phyloP scores from a whole-genome alignment of 768 basidiomycete genomes.

The Lactarius tabidus region DNA sequence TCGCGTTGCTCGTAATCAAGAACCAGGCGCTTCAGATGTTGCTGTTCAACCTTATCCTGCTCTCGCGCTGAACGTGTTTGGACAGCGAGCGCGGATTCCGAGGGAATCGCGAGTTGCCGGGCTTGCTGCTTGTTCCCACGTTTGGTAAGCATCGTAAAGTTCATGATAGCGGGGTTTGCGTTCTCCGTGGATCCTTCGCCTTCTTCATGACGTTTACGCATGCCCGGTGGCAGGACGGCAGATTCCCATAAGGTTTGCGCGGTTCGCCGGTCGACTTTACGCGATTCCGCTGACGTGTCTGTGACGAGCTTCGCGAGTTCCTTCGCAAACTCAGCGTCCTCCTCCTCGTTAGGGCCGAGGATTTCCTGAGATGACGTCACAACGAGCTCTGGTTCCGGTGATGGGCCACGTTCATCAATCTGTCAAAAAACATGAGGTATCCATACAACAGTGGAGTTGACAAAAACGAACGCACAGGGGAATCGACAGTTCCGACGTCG shows the following conservation, averaged over 20 bases:
- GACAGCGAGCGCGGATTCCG: constrained; percentile 81
- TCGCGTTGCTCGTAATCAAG: constrained; percentile 88
- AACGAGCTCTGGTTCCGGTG: constrained; percentile 71
- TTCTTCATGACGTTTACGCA: constrained; percentile 64
- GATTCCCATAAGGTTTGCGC: constrained; percentile 88
- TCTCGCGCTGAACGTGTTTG: constrained; percentile 89
- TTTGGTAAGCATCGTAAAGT: constrained; percentile 90
- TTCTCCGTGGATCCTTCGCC: constrained; percentile 48
- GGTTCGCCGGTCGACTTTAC: constrained; percentile 86
- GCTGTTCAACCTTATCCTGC: constrained; percentile 94
- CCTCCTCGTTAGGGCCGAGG: constrained; percentile 82
- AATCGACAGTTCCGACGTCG: constrained; percentile 41
- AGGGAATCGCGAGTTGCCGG: constrained; percentile 85
- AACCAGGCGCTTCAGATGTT: constrained; percentile 93
- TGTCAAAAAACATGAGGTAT: constrained; percentile 28
- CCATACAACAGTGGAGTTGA: neutral
- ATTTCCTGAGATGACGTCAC: constrained; percentile 68
- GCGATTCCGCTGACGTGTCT: constrained; percentile 74
- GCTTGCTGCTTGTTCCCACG: constrained; percentile 92
- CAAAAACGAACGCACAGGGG: constrained; percentile 46
- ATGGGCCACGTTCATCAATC: constrained; percentile 68
- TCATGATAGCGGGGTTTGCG: constrained; percentile 56
- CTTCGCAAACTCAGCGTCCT: constrained; percentile 89
- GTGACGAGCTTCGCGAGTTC: constrained; percentile 95
- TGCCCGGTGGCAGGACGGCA: constrained; percentile 63